phyloP scores from a whole-genome alignment of 2,329 filamentous ascomycete genomes.

The Calonectria pteridis region DNA sequence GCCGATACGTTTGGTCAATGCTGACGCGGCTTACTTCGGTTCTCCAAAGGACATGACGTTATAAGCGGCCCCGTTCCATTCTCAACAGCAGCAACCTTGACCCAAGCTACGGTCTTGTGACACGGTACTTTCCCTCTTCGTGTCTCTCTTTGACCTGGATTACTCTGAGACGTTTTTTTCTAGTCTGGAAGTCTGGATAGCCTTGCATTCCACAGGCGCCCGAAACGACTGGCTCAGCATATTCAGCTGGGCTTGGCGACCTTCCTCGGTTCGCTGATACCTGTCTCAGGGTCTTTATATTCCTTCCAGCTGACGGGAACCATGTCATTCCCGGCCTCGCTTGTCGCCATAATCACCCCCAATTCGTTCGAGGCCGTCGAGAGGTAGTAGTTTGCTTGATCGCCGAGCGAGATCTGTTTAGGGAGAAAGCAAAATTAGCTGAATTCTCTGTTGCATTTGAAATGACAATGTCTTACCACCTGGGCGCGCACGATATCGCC shows the following conservation, averaged over 20 bases:
- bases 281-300: conserved; percentile 86
- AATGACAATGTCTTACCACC: conserved; percentile 68
- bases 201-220: conserved; percentile 36
- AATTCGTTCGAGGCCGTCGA: conserved; percentile 91
- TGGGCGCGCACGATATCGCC: conserved; percentile 91
- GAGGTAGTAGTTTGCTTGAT: conserved; percentile 96
- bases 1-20: background rate
- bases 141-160: conserved; percentile 13
- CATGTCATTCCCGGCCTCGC: conserved; percentile 91
- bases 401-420: conserved; percentile 83
- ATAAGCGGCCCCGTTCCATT: background rate
- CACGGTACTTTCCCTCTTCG: background rate
- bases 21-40: background rate
- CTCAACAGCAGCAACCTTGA: background rate
- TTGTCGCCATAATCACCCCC: conserved; percentile 93
- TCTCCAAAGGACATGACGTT: background rate
- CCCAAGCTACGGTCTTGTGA: background rate
- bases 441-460: background rate
- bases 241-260: conserved; percentile 90
- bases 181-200: conserved; percentile 19
- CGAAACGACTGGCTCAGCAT: conserved; percentile 13
- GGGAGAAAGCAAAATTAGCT: conserved; percentile 18
- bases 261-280: conserved; percentile 83
- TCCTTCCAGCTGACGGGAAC: conserved; percentile 96
- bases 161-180: conserved; percentile 31